Percentiles rank a stretch among this genome's conserved stretches.
These are phyloP conservation scores for Nissolia schottii DNA, from an alignment of 306 rosid genomes.

Conservation along the genomic window DNA sequence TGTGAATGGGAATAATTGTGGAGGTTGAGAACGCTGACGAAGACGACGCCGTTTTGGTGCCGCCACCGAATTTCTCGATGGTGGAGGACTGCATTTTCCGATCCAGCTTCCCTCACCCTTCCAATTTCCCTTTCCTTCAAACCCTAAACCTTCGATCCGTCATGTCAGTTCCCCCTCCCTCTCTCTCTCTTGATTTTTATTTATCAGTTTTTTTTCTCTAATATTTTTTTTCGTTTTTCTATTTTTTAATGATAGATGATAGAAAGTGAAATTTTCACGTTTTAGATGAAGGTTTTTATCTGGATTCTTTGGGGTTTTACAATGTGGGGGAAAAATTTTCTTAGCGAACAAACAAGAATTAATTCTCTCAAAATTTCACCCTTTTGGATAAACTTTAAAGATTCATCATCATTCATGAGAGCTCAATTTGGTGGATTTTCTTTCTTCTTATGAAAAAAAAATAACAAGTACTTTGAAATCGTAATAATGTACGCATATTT, in stretches of 20 bases:
- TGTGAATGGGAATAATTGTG: slow-evolving; percentile 38
- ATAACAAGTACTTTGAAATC: neutral
- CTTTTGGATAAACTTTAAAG: neutral
- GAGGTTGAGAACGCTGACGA: slow-evolving; percentile 27
- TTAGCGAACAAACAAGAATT: neutral
- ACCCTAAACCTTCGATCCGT: slow-evolving; percentile 73
- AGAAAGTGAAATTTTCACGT: neutral
- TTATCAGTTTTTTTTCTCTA: neutral
- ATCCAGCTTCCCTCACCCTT: slow-evolving; percentile 67
- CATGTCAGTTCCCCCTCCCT: slow-evolving; percentile 48
- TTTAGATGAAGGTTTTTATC: neutral
- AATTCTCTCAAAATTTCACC: neutral
- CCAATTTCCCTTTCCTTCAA: slow-evolving; percentile 63
- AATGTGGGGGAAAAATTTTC: neutral
- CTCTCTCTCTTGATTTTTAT: neutral
- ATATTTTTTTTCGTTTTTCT: neutral
- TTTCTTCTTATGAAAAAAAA: neutral
- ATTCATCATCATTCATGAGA: too few relatives aligned
- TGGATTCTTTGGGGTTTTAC: neutral
- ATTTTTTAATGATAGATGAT: neutral
- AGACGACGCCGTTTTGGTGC: slow-evolving; percentile 43
- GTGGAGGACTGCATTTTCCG: slow-evolving; percentile 91
- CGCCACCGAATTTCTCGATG: slow-evolving; percentile 85
- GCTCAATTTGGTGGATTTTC: neutral
- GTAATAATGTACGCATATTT: neutral